These are phyloP conservation scores for Colletotrichum zoysiae DNA, from an alignment of 2,329 filamentous ascomycete species.

Conservation along the genomic window DNA sequence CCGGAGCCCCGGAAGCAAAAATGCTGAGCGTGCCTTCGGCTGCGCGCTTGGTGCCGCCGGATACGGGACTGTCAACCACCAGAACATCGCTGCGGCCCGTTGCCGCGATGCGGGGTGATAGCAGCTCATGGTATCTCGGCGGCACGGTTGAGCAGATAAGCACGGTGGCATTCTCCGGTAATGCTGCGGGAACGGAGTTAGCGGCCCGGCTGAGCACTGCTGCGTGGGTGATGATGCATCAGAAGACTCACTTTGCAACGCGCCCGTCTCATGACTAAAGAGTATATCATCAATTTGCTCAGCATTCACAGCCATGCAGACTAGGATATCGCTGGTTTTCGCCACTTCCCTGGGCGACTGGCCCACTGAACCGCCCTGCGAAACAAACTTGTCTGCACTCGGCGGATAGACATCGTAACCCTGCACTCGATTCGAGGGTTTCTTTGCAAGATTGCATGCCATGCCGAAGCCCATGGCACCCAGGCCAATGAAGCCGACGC, in stretches of 20 bases:
- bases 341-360: conserved; percentile 47
- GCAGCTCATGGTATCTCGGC: conserved; percentile 45
- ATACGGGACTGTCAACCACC: conserved; percentile 80
- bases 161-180: conserved; percentile 37
- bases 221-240: background rate
- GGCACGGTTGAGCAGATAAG: conserved; percentile 54
- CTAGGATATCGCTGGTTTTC: conserved; percentile 47
- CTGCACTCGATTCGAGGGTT: conserved; percentile 48
- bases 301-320: conserved; percentile 54
- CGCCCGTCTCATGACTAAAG: conserved; percentile 48
- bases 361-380: conserved; percentile 44
- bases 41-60: conserved; percentile 76
- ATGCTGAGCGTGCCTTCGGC: conserved; percentile 78
- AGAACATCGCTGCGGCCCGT: conserved; percentile 46
- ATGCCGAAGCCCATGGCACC: conserved; percentile 56
- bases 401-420: conserved; percentile 50
- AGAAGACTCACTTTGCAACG: conserved; percentile 35
- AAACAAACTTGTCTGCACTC: conserved; percentile 48
- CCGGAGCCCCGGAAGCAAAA: conserved; percentile 67
- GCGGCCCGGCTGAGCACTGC: background rate
- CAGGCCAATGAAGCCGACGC: conserved; percentile 52
- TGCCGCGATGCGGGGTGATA: conserved; percentile 33
- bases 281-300: conserved; percentile 51
- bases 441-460: conserved; percentile 50
- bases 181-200: conserved; percentile 29